Evolutionary conservation across 192 early-diverging fungal genomes (phyloP), one percentile per base, ranked within the genome.

Genomic region (Allomyces arbusculus): DNA sequence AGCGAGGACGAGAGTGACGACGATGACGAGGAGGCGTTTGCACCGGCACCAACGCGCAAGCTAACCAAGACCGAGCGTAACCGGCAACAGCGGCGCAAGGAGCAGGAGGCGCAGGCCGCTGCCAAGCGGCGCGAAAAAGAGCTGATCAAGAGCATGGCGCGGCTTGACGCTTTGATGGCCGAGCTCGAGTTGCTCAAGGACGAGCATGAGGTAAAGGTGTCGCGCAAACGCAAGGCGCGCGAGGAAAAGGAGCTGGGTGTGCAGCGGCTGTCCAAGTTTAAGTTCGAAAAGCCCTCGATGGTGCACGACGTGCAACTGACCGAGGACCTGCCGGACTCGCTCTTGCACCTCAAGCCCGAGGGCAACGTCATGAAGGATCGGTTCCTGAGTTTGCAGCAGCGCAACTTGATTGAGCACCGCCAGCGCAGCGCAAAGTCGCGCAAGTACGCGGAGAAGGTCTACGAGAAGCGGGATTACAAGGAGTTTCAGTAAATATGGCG

Each of bases 241-340:
- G 50, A 14, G 3, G 50, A 58, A 10, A 20, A 14, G 50, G 50
- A 58, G 50, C 50, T 58, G 16, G 20, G 20, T 3, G 16, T n/a
- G 50, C 16, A 14, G 16, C 12, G 20, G 50, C 50, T 58, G 16
- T 14, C 50, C 50, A 58, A 58, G 50, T n/a, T 14, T 16, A 14
- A n/a, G 50, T 58, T 20, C 6, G 50, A 20, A n/a, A n/a, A 14
- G 20, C 50, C 50, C 0, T n/a, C 50, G 20, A 20, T 58, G 50
- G 50, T n/a, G 16, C 12, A 20, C 16, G 64, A 33, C 58, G 58
- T 65, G 44, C 64, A 65, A 33, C 58, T 65, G 58, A 65, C 64
- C 7, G 64, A 65, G 58, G 64, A 65, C 23, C 24, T 65, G 58
- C 24, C 64, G 12, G 64, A 33, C 24, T 65, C 64, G 6, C 64